phyloP scores from a whole-genome alignment of 352 stramenopile species.

The Phytophthora kernoviae region DNA sequence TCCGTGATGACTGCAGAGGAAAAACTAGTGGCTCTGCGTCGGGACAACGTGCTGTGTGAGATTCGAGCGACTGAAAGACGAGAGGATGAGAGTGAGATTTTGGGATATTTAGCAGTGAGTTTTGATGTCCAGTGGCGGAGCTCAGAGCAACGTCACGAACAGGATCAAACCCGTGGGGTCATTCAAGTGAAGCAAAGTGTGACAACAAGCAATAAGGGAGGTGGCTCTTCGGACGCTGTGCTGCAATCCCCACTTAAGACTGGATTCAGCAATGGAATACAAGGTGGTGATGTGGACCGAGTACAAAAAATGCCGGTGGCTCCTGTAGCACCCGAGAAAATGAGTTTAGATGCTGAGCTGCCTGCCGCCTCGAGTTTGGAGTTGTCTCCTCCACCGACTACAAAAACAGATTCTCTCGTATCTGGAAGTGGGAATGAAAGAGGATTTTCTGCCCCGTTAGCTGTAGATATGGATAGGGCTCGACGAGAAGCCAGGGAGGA shows the following conservation, averaged over 20 bases:
- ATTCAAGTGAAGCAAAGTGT: not conserved
- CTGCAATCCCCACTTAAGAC: no score
- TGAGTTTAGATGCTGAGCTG: not conserved
- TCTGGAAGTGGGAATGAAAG: not conserved
- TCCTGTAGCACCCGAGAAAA: no score
- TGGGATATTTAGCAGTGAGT: slow-evolving; percentile 39
- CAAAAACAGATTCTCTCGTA: not conserved
- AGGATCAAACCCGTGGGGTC: not conserved
- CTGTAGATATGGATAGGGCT: not conserved
- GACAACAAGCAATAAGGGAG: slow-evolving; percentile 3
- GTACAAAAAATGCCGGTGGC: no score
- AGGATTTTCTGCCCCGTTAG: not conserved
- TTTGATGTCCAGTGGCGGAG: slow-evolving; percentile 30
- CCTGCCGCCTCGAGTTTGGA: not conserved
- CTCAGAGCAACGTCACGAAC: not conserved
- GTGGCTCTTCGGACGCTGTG: no score
- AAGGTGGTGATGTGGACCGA: no score
- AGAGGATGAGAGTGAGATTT: slow-evolving; percentile 14
- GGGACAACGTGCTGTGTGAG: slow-evolving; percentile 46
- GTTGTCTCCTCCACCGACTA: not conserved
- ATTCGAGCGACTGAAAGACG: slow-evolving; percentile 36
- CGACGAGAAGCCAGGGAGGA: not conserved
- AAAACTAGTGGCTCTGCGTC: slow-evolving; percentile 30
- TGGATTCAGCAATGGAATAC: no score
- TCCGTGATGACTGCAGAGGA: slow-evolving; percentile 20